Evolutionary conservation across 2,329 filamentous ascomycete species (phyloP).

Genomic region (Chrysoporthe puriensis): DNA sequence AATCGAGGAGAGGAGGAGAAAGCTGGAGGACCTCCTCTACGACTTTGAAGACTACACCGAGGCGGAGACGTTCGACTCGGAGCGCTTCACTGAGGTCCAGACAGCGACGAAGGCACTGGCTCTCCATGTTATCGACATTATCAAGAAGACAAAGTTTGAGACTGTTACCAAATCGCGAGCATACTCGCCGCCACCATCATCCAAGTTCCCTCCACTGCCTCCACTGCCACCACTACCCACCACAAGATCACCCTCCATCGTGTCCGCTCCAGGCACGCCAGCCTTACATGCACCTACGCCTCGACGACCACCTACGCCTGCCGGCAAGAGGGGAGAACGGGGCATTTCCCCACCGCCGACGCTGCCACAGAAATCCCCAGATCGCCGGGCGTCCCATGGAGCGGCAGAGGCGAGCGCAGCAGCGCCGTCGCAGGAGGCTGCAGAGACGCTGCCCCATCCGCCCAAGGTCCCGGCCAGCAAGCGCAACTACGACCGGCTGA

Average conservation of each 20-base stretch:
- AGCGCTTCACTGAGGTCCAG: constrained; percentile 43
- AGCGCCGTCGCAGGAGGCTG: not conserved
- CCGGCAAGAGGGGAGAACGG: not conserved
- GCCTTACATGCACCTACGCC: not conserved
- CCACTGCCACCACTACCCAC: constrained; percentile 30
- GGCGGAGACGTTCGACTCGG: constrained; percentile 41
- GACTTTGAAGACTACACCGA: constrained; percentile 49
- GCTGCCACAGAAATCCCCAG: constrained; percentile 12
- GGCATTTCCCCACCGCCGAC: constrained; percentile 4
- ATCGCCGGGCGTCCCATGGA: not conserved
- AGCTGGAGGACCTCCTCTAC: constrained; percentile 42
- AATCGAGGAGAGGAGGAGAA: constrained; percentile 21
- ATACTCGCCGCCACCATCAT: constrained; percentile 21
- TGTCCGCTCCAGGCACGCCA: not conserved
- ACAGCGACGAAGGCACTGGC: constrained; percentile 45
- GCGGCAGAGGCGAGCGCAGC: not conserved
- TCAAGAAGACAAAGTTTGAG: constrained; percentile 40
- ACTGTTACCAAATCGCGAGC: constrained; percentile 12
- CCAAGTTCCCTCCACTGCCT: constrained; percentile 37
- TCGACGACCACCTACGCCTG: constrained; percentile 2
- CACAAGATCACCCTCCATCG: not conserved
- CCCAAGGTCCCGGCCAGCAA: not conserved
- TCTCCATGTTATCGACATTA: constrained; percentile 43
- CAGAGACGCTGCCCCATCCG: constrained; percentile 1
- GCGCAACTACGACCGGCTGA: constrained; percentile 7